A percentile compares a stretch with the other conserved stretches of the same genome.
Conservation (phyloP, 352 stramenopile species). For the Phytopythium cucurbitacearum region DNA sequence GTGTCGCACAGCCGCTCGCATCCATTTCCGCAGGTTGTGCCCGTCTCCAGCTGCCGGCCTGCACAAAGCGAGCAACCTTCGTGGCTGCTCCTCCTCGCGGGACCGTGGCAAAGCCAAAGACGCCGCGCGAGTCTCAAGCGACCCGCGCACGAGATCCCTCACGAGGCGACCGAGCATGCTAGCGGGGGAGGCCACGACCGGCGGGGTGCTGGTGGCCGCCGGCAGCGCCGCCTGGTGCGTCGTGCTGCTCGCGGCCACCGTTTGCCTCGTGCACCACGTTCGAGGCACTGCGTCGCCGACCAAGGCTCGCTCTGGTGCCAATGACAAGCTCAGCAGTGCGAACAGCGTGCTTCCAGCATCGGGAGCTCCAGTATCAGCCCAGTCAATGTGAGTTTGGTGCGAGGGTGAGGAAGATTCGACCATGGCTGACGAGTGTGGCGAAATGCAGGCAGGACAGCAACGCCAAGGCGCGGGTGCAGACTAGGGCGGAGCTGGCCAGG, state of each 20-base stretch:
- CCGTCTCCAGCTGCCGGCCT: neutral
- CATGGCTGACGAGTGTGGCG: too few relatives aligned
- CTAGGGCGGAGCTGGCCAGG: too few relatives aligned
- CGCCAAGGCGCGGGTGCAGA: too few relatives aligned
- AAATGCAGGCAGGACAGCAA: too few relatives aligned
- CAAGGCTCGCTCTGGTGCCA: too few relatives aligned
- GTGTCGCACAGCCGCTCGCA: too few relatives aligned
- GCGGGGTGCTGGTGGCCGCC: slow-evolving; percentile 7
- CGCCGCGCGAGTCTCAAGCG: slow-evolving; percentile 6
- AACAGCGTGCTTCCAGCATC: too few relatives aligned
- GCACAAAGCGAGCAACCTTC: neutral
- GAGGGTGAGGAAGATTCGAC: too few relatives aligned
- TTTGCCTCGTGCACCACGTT: slow-evolving; percentile 12
- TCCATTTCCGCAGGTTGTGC: too few relatives aligned
- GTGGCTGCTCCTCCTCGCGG: neutral
- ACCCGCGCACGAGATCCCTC: neutral
- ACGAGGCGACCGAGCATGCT: neutral
- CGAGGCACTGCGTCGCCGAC: neutral
- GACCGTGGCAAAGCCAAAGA: neutral
- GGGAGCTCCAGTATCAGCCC: too few relatives aligned
- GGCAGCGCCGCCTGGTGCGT: slow-evolving; percentile 19
- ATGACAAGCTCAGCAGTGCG: too few relatives aligned
- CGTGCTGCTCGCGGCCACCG: slow-evolving; percentile 18
- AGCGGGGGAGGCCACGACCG: slow-evolving; percentile 2
- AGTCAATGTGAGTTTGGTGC: too few relatives aligned